Evolutionary conservation across 140 eudicot species (phyloP), one percentile per base, ranked within the genome.

Genomic region (Cichorium intybus): DNA sequence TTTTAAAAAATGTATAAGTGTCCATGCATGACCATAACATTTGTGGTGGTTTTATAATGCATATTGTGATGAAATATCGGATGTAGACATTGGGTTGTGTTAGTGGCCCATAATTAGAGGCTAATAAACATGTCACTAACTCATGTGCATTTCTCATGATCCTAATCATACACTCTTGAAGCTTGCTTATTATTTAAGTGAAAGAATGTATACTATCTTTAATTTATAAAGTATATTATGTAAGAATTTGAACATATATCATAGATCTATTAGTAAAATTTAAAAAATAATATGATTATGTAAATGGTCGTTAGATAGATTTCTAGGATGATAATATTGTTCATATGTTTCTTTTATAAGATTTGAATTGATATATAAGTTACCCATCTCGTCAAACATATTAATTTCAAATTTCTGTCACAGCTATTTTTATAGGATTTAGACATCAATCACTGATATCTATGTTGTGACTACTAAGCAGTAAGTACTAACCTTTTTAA

Each of bases 61-160:
- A 51, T 26, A 46, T 18, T 60, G 68, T 35, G 43, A 24, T 41
- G 52, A 27, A 71, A 62, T 69, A 28, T 50, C 51, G 46, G 50
- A 72, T 52, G 53, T 53, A 21, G 62, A 52, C 56, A 52, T 53
- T 62, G 65, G 71, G 59, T 50, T 52, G 70, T 35, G 64, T 39
- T 63, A 72, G 77, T 72, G 77, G 71, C 71, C 71, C 77, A 72
- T 72, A 72, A 53, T 37, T 62, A 71, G 64, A 71, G 77, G 70
- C 56, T 71, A 62, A 61, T 50, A 62, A 52, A 15, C 58, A 27
- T 53, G 63, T 50, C 71, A 72, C 71, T 72, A 71, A 35, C 56
- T 51, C 27, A 71, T 62, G 77, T 52, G 28, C 51, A 62, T 62
- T 46, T 62, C 50, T 21, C 39, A 54, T 62, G 62, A 52, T 72